Conservation (phyloP, 2,329 filamentous ascomycete species). For the Aspergillus amoenus region DNA sequence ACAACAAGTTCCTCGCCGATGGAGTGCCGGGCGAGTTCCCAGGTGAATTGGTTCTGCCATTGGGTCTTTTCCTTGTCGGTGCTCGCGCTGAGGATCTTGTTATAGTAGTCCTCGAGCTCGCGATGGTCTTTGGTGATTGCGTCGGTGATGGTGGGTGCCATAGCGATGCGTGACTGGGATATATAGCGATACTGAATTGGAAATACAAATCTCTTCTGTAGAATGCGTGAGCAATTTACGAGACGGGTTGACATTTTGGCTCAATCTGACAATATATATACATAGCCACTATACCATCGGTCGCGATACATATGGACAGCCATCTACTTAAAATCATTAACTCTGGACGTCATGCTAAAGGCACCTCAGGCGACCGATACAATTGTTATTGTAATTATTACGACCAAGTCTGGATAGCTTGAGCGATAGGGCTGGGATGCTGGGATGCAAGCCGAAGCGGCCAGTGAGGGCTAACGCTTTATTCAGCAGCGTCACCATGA, state of each 20-base stretch:
- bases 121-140: conserved; percentile 42
- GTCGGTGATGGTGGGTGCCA: conserved; percentile 26
- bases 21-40: conserved; percentile 51
- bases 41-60: conserved; percentile 51
- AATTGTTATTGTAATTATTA: no score
- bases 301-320: no score
- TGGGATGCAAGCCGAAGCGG: neutral
- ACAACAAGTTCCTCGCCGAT: conserved; percentile 53
- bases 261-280: neutral
- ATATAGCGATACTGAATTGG: neutral
- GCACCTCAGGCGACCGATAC: neutral
- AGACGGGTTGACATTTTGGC: neutral
- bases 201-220: neutral
- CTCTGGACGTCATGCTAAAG: neutral
- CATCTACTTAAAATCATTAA: neutral
- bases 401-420: neutral
- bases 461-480: neutral
- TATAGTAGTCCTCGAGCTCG: conserved; percentile 41
- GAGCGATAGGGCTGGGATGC: neutral
- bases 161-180: conserved; percentile 6
- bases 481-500: neutral
- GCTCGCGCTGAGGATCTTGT: conserved; percentile 39
- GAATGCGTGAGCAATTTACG: no score
- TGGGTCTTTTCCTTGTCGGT: conserved; percentile 42
- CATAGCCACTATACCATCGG: neutral